Evolutionary conservation across 768 basidiomycete species (phyloP), one percentile per base, ranked within the genome.

Genomic region (Sutorius australiensis): DNA sequence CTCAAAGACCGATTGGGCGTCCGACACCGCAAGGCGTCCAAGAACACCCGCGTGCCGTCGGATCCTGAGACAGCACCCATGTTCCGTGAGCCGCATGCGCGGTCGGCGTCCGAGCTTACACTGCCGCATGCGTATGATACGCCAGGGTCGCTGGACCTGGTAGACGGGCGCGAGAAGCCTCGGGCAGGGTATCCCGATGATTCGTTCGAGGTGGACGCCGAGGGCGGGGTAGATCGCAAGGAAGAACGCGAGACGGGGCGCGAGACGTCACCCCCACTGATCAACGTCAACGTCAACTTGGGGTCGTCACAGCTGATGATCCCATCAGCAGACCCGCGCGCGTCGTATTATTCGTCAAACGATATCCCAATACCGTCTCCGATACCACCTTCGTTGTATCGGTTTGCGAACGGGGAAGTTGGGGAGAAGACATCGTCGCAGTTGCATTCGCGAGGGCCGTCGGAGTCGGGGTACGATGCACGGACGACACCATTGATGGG

Each of bases 1-100:
- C 76, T 93, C 51, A 93, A 93, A 66, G 89, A 92, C 57, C 81
- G 77, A 37, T 75, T 93, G 5, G 91, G 91, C 3, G 79, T 93
- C 50, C 69, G 74, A 33, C 87, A 84, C 60, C 80, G 83, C 36
- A 83, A 81, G 46, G 69, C 69, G 32, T 81, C 75, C 62, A 79
- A 77, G 54, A 73, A 73, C 42, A 67, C 65, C 36, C 64, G 51
- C 39, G 32, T 17, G 3, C 53, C 30, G 3, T 54, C 56, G 46
- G 77, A 77, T 55, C 65, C 81, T 3, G 89, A 92, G 72, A 75
- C 78, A 13, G 77, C 82, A 0, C 87, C 89, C 3, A 91, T 92
- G 77, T 87, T 89, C 69, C 71, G 75, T 24, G 75, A 81, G 31
- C 79, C 77, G 6, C 87, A 89, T 57, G 75, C 67, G 42, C 80